These are phyloP conservation scores for Leptographium lundbergii DNA, from an alignment of 2,329 filamentous ascomycete species.

Conservation along the genomic window DNA sequence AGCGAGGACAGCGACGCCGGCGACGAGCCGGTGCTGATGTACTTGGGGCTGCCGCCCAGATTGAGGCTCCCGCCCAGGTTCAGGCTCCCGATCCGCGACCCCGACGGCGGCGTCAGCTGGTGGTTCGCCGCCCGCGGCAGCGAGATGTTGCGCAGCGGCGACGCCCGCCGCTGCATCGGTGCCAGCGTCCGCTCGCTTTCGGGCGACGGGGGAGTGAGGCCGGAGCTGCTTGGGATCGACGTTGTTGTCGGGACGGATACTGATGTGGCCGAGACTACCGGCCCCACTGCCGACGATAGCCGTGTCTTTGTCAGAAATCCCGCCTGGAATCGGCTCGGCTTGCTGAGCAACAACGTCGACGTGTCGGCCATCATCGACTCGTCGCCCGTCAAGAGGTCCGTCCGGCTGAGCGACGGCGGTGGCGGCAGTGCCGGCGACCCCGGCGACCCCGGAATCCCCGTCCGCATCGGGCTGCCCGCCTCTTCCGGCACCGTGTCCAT, in stretches of 20 bases:
- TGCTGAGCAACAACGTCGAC: conserved; percentile 29
- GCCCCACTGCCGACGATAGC: conserved; percentile 14
- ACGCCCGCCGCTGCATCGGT: conserved; percentile 13
- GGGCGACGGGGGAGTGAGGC: conserved; percentile 16
- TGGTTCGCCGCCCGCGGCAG: conserved; percentile 35
- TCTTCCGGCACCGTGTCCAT: conserved; percentile 7
- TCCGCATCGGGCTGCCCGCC: neutral
- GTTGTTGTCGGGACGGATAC: neutral
- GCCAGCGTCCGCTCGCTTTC: neutral
- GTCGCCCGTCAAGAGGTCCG: conserved; percentile 2
- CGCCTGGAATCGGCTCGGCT: conserved; percentile 70
- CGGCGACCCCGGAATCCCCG: neutral
- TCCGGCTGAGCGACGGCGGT: conserved; percentile 6
- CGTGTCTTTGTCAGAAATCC: conserved; percentile 62
- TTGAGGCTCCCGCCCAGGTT: conserved; percentile 10
- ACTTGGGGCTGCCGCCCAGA: conserved; percentile 19
- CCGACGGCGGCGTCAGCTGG: conserved; percentile 29
- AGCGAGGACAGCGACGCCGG: too few species aligned
- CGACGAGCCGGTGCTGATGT: conserved; percentile 6
- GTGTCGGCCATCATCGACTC: conserved; percentile 27
- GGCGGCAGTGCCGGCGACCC: conserved; percentile 33
- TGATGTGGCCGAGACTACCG: too few species aligned
- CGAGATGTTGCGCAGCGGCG: conserved; percentile 38
- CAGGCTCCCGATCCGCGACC: conserved; percentile 16
- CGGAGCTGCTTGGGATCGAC: neutral